Base-by-base conservation (phyloP, 2,329 filamentous ascomycete genomes). In the Neodidymelliopsis sp. region DNA sequence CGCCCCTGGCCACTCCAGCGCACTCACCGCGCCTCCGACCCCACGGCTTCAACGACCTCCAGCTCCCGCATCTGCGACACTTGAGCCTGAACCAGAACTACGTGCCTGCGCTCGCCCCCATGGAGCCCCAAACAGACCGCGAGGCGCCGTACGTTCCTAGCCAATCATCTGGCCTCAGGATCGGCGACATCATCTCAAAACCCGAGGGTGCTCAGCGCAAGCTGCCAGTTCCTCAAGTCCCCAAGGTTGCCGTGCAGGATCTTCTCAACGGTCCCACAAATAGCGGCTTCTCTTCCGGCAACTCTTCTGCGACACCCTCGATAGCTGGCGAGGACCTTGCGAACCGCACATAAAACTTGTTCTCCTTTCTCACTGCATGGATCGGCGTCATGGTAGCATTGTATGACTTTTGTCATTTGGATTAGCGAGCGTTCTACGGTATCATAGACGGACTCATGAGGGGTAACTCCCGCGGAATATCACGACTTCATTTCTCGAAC, bases 1-100 rank as follows among this genome's bases (percentile, higher is more conserved):
- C 94, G n/a, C 93, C 93, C n/a, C 85, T 97, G 46, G 93, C 92
- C 20, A 99, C 93, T 4, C 93, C 93, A 4, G 93, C 92, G 31
- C 94, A 97, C 74, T 97, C 92, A 13, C 94, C 94, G 40, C 90
- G 94, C 31, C 81, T 99, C 60, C 84, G 92, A 53, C 90, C 93
- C 3, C 88, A 89, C 67, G 84, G 79, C 58, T 79, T 81, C 54
- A 81, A 79, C 59, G 86, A 88, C 59, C 81, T 93, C 63, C 92
- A 97, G 72, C 81, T 97, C 44, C 93, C 94, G 23, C 91, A 90
- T 31, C 85, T 99, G 63, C 87, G 94, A 55, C 84, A 89, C 63
- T 74, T 89, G 43, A 85, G 84, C 23, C 76, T 90, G 13, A 81
- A 85, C 60, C 83, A 87, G 59, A 63, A 60, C 27, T 65, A 54